Conservation (phyloP, 257 asterid species). For the Solanum corneliomulleri region DNA sequence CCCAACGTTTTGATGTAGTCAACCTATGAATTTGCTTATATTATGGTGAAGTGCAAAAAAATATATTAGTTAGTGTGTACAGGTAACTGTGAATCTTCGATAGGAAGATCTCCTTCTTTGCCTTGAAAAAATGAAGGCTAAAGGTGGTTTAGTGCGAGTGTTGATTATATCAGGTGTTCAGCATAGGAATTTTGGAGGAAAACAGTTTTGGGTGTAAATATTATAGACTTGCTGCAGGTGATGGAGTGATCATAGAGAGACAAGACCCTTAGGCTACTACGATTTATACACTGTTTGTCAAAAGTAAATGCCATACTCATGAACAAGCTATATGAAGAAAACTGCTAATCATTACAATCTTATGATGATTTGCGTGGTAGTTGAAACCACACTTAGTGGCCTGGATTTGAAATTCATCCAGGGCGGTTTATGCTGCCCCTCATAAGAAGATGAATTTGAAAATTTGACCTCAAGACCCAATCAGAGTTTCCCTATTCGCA, state of each 20-base stretch:
- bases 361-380: neutral
- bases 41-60: neutral
- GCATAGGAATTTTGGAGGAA: neutral
- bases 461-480: neutral
- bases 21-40: neutral
- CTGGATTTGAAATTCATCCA: neutral
- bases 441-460: neutral
- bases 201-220: neutral
- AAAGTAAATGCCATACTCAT: neutral
- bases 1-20: neutral
- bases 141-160: neutral
- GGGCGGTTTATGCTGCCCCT: neutral
- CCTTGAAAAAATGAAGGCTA: neutral
- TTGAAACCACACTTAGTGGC: neutral
- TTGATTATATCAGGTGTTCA: neutral
- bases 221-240: neutral
- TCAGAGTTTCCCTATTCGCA: neutral
- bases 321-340: neutral
- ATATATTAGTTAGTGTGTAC: neutral
- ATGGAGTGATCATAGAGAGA: neutral
- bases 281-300: neutral
- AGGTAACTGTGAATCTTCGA: neutral
- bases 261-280: neutral
- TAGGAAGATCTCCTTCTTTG: neutral
- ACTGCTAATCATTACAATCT: neutral